These are phyloP conservation scores for Ceratocystiopsis brevicomis DNA, from an alignment of 2,329 filamentous ascomycete species.

Conservation along the genomic window DNA sequence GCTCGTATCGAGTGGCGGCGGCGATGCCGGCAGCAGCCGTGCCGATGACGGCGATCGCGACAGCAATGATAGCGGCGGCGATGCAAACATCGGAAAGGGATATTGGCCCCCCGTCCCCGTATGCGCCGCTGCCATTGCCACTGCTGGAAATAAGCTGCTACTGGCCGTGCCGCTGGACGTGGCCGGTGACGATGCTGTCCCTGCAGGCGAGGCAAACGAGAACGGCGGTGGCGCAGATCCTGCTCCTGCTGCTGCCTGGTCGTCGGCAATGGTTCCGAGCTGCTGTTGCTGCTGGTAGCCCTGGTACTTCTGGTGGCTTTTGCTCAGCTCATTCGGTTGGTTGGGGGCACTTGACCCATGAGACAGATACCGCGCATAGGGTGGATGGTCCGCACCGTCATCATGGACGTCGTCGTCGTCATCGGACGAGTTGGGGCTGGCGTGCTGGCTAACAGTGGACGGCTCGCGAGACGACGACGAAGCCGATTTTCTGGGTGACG, in stretches of 20 bases:
- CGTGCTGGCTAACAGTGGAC: conserved; percentile 18
- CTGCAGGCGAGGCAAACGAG: conserved; percentile 14
- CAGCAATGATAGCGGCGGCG: conserved; percentile 10
- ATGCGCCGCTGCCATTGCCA: conserved; percentile 1
- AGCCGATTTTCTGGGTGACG: conserved; percentile 23
- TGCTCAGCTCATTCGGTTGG: too few relatives aligned
- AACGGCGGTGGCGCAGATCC: conserved; percentile 34
- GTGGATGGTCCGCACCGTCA: conserved; percentile 12
- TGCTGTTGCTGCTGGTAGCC: too few relatives aligned
- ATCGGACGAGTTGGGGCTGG: conserved; percentile 34
- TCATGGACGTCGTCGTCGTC: conserved; percentile 32
- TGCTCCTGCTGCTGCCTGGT: too few relatives aligned
- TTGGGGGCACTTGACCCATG: too few relatives aligned
- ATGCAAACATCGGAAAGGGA: not conserved
- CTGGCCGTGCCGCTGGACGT: conserved; percentile 25
- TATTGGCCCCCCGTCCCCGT: conserved; percentile 3
- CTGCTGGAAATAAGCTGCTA: conserved; percentile 13
- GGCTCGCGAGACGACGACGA: conserved; percentile 21
- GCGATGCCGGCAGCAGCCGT: conserved; percentile 3
- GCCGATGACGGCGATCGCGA: conserved; percentile 6
- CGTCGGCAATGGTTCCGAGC: too few relatives aligned
- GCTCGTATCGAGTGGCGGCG: conserved; percentile 26
- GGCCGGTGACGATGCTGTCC: conserved; percentile 34
- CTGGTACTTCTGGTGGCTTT: too few relatives aligned
- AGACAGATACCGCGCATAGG: too few relatives aligned